A percentile compares a stretch with the other conserved stretches of the same genome.
Conservation (phyloP, 2,329 filamentous ascomycete species). For the Microsporum ferrugineum region DNA sequence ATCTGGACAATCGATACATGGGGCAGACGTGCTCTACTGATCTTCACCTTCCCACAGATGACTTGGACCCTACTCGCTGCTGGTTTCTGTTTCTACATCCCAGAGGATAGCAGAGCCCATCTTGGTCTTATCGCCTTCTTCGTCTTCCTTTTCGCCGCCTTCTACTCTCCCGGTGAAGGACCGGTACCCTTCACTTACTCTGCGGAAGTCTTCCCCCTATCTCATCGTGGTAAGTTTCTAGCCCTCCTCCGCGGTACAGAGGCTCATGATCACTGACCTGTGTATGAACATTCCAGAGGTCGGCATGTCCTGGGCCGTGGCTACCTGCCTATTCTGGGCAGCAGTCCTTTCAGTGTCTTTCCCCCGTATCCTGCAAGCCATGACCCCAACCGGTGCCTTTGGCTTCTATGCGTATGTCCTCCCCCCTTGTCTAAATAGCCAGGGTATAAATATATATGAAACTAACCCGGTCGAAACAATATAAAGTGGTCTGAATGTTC, state of each 20-base stretch:
- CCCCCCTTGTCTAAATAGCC: slow-evolving; percentile 4
- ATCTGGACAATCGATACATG: slow-evolving; percentile 57
- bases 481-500: slow-evolving; percentile 43
- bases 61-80: slow-evolving; percentile 54
- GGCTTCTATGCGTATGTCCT: slow-evolving; percentile 45
- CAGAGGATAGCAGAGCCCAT: slow-evolving; percentile 31
- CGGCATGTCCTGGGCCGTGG: slow-evolving; percentile 37
- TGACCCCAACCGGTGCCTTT: slow-evolving; percentile 46
- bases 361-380: slow-evolving; percentile 36
- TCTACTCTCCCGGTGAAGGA: slow-evolving; percentile 55
- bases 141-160: slow-evolving; percentile 53
- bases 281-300: slow-evolving; percentile 28
- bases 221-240: slow-evolving; percentile 36
- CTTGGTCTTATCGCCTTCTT: slow-evolving; percentile 49
- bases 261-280: slow-evolving; percentile 7
- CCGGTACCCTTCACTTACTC: slow-evolving; percentile 43
- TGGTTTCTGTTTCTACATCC: slow-evolving; percentile 48
- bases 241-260: neutral
- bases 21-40: slow-evolving; percentile 49
- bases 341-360: slow-evolving; percentile 41
- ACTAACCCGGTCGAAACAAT: slow-evolving; percentile 15
- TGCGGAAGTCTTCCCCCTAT: slow-evolving; percentile 45
- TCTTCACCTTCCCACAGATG: slow-evolving; percentile 59
- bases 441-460: neutral
- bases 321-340: slow-evolving; percentile 40